Conservation (phyloP, 805 yeast genomes). For the Hanseniaspora occidentalis region DNA sequence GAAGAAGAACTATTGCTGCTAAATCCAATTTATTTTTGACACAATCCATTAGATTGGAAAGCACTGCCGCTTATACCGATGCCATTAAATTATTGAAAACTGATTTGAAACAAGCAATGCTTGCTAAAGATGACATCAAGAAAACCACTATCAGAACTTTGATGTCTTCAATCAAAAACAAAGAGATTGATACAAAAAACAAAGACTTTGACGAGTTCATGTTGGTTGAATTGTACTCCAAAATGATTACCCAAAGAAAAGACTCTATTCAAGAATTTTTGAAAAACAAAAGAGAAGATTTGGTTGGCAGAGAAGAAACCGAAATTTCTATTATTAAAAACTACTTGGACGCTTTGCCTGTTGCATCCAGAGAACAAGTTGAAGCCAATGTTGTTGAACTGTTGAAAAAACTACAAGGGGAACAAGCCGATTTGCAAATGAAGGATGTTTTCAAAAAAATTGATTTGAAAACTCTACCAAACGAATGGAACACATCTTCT, state of each 20-base stretch:
- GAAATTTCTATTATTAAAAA: constrained; percentile 33
- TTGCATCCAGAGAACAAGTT: constrained; percentile 35
- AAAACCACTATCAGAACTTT: constrained; percentile 35
- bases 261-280: constrained; percentile 38
- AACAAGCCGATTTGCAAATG: constrained; percentile 17
- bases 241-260: constrained; percentile 35
- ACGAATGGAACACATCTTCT: constrained; percentile 29
- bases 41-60: constrained; percentile 19
- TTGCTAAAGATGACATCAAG: constrained; percentile 28
- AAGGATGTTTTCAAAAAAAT: constrained; percentile 18
- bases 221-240: constrained; percentile 27
- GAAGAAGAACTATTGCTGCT: neutral
- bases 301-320: constrained; percentile 38
- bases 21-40: neutral
- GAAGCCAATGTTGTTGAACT: constrained; percentile 22
- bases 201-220: constrained; percentile 24
- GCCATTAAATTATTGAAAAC: constrained; percentile 27
- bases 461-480: constrained; percentile 12
- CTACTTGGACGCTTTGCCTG: constrained; percentile 31
- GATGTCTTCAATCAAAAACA: constrained; percentile 32
- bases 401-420: constrained; percentile 13
- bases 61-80: constrained; percentile 25
- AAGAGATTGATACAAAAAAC: constrained; percentile 28
- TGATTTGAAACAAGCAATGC: constrained; percentile 36
- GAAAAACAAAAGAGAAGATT: constrained; percentile 35